These are phyloP conservation scores for Capsicum rhomboideum DNA, from an alignment of 257 asterid genomes.

Conservation along the genomic window DNA sequence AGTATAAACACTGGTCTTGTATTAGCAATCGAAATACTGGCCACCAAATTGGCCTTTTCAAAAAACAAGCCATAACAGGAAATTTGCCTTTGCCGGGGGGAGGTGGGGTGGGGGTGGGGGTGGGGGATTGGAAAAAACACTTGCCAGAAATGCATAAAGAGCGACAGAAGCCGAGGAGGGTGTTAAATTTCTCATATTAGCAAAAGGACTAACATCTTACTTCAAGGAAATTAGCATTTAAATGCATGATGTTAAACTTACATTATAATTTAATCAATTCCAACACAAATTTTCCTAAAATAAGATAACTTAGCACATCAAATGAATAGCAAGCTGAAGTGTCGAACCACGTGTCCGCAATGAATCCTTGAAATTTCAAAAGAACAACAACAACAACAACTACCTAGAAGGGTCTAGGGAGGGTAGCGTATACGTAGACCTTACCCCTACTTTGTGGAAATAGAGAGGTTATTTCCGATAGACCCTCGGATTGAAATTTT, in stretches of 20 bases:
- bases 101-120: too few species aligned
- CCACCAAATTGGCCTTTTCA: not conserved
- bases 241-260: not conserved
- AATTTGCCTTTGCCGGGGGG: not conserved
- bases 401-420: too few species aligned
- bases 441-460: too few species aligned
- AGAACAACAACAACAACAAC: too few species aligned
- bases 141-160: not conserved
- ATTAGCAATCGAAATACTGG: not conserved
- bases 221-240: not conserved
- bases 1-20: not conserved
- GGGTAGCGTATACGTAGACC: too few species aligned
- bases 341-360: not conserved
- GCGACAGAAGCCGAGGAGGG: not conserved
- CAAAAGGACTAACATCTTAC: not conserved
- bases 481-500: too few species aligned
- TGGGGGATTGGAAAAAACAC: not conserved
- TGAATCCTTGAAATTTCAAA: not conserved
- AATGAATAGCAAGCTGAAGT: not conserved
- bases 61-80: not conserved
- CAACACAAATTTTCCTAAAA: not conserved
- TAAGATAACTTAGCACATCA: not conserved
- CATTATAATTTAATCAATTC: not conserved
- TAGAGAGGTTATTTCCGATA: too few species aligned
- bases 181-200: not conserved